Conservation (phyloP, 2,329 filamentous ascomycete genomes). For the Talaromyces sp. region DNA sequence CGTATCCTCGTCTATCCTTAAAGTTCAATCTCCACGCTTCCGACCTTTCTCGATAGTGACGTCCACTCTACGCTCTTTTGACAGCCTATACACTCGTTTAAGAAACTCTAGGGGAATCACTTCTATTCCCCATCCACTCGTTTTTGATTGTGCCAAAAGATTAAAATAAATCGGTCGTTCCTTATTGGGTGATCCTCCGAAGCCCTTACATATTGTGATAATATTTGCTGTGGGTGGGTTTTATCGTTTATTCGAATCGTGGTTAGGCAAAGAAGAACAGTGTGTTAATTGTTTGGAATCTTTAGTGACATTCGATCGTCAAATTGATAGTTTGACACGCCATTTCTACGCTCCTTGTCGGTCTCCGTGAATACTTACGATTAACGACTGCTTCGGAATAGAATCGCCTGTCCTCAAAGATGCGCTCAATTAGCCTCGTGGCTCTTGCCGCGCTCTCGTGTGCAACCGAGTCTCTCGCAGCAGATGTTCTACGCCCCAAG, state of each 20-base stretch:
- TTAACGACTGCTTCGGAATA: conserved; percentile 3
- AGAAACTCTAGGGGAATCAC: conserved; percentile 7
- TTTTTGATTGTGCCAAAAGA: conserved; percentile 19
- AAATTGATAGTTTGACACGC: conserved; percentile 9
- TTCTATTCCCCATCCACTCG: conserved; percentile 25
- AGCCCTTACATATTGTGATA: conserved; percentile 13
- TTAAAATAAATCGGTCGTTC: neutral
- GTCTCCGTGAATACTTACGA: neutral
- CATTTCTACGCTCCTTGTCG: neutral
- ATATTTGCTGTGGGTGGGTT: conserved; percentile 4
- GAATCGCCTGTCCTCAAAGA: conserved; percentile 21
- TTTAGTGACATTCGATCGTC: neutral
- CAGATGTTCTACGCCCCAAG: conserved; percentile 31
- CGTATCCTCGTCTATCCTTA: conserved; percentile 22
- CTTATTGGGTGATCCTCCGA: neutral
- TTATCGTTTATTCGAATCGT: neutral
- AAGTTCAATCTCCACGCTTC: conserved; percentile 3
- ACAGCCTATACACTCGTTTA: conserved; percentile 29
- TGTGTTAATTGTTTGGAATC: conserved; percentile 4
- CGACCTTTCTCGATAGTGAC: conserved; percentile 3
- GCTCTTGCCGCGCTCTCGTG: conserved; percentile 34
- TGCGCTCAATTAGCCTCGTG: conserved; percentile 31
- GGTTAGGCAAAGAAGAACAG: neutral
- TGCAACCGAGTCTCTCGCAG: conserved; percentile 29
- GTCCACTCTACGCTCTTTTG: conserved; percentile 23